Evolutionary conservation across 495 filamentous ascomycete genomes (phyloP).

Genomic region (Aspergillus sclerotiicarbonarius): DNA sequence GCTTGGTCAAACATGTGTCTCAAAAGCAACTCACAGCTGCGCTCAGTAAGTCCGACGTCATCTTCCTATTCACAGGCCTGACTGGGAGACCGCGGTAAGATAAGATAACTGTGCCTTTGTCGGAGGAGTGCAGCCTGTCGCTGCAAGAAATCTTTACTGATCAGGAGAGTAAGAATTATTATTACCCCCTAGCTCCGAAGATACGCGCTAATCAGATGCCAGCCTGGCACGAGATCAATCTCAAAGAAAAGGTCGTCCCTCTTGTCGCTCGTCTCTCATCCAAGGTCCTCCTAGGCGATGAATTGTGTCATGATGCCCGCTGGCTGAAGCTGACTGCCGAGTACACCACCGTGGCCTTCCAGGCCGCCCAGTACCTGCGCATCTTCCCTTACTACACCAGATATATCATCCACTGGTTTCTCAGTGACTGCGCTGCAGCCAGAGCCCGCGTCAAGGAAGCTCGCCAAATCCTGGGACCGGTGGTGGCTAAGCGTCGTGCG

Average conservation of each 20-base stretch:
- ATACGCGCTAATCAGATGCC: background rate
- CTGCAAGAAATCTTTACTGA: slow-evolving; percentile 1
- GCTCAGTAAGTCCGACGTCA: too few species aligned
- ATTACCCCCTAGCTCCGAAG: background rate
- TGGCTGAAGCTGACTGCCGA: slow-evolving; percentile 39
- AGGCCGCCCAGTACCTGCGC: slow-evolving; percentile 29
- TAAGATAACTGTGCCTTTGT: background rate
- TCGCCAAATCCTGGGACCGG: slow-evolving; percentile 10
- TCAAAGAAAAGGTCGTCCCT: slow-evolving; percentile 35
- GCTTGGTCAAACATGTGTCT: too few species aligned
- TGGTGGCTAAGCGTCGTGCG: slow-evolving; percentile 14
- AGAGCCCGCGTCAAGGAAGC: slow-evolving; percentile 8
- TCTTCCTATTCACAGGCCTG: too few species aligned
- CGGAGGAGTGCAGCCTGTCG: background rate
- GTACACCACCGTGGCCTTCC: slow-evolving; percentile 39
- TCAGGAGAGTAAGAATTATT: background rate
- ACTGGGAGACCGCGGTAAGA: background rate
- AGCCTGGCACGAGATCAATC: slow-evolving; percentile 21
- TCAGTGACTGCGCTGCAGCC: slow-evolving; percentile 9
- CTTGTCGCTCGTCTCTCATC: slow-evolving; percentile 48
- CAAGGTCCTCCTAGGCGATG: slow-evolving; percentile 44
- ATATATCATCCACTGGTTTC: slow-evolving; percentile 26
- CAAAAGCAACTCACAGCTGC: too few species aligned
- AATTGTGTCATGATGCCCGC: slow-evolving; percentile 39
- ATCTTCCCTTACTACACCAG: slow-evolving; percentile 35